Percentiles rank a stretch among this genome's conserved stretches.
Evolutionary conservation across 1,139 yeast genomes (phyloP).

Genomic region (Candida gigantensis): DNA sequence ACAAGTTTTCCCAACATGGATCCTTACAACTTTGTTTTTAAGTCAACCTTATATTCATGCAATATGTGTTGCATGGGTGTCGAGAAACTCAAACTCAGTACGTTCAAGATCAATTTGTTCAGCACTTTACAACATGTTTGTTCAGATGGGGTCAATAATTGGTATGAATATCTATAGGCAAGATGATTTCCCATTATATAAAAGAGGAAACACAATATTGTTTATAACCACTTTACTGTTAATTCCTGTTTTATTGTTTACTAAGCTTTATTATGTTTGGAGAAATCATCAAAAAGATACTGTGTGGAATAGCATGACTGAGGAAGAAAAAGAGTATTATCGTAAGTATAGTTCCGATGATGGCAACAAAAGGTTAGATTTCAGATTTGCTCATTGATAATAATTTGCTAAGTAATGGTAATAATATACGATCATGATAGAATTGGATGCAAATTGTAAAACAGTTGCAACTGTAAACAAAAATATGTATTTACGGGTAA

Average conservation of each 20-base stretch:
- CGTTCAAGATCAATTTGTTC: constrained; percentile 47
- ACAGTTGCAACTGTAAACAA: too few relatives aligned
- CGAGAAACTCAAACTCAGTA: constrained; percentile 61
- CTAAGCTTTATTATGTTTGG: constrained; percentile 44
- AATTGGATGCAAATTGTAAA: too few relatives aligned
- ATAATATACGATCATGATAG: too few relatives aligned
- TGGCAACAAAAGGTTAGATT: constrained; percentile 61
- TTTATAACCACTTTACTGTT: constrained; percentile 18
- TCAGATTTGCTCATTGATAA: constrained; percentile 30
- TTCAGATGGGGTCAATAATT: constrained; percentile 55
- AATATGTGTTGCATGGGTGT: constrained; percentile 59
- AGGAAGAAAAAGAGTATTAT: constrained; percentile 50
- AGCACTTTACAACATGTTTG: constrained; percentile 62
- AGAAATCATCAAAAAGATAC: constrained; percentile 47
- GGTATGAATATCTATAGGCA: constrained; percentile 54
- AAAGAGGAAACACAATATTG: constrained; percentile 46
- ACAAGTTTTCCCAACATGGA: constrained; percentile 55
- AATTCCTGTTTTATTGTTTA: constrained; percentile 21
- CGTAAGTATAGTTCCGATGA: constrained; percentile 41
- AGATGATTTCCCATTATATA: constrained; percentile 59
- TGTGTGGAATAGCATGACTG: constrained; percentile 49
- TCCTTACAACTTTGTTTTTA: constrained; percentile 43
- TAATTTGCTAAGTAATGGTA: too few relatives aligned
- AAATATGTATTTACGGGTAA: too few relatives aligned
- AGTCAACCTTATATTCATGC: constrained; percentile 56